Evolutionary conservation across 257 asterid species (phyloP).

Genomic region (Petrea volubilis): DNA sequence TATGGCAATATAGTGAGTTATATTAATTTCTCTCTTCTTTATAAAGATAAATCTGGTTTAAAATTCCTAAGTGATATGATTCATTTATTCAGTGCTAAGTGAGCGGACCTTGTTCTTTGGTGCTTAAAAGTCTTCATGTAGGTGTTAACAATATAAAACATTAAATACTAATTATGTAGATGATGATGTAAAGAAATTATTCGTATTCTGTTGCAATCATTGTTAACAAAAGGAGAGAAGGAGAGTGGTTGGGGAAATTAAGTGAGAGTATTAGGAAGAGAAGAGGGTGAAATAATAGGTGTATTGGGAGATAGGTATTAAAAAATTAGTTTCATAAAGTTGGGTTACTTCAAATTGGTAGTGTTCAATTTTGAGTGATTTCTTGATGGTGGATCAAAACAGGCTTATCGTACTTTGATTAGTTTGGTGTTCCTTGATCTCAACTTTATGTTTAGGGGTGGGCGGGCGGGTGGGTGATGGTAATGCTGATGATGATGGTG

Average conservation of each 20-base stretch:
- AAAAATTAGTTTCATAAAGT: too few relatives aligned
- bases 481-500: too few relatives aligned
- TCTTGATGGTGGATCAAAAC: too few relatives aligned
- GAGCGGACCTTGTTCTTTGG: not conserved
- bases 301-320: not conserved
- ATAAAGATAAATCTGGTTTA: not conserved
- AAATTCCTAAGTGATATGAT: not conserved
- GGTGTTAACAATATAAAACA: not conserved
- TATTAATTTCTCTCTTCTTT: slow-evolving; percentile 17
- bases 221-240: not conserved
- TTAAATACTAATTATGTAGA: not conserved
- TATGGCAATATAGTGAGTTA: slow-evolving; percentile 59
- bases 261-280: not conserved
- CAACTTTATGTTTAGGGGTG: too few relatives aligned
- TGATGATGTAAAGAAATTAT: not conserved
- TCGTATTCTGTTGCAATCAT: not conserved
- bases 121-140: not conserved
- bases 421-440: too few relatives aligned
- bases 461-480: too few relatives aligned
- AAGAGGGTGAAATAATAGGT: not conserved
- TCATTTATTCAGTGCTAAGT: not conserved
- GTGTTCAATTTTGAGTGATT: too few relatives aligned
- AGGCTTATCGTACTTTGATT: too few relatives aligned
- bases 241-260: not conserved
- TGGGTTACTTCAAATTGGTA: too few relatives aligned